Evolutionary conservation across 345 rosid species (phyloP).

Genomic region (Corchorus olitorius): DNA sequence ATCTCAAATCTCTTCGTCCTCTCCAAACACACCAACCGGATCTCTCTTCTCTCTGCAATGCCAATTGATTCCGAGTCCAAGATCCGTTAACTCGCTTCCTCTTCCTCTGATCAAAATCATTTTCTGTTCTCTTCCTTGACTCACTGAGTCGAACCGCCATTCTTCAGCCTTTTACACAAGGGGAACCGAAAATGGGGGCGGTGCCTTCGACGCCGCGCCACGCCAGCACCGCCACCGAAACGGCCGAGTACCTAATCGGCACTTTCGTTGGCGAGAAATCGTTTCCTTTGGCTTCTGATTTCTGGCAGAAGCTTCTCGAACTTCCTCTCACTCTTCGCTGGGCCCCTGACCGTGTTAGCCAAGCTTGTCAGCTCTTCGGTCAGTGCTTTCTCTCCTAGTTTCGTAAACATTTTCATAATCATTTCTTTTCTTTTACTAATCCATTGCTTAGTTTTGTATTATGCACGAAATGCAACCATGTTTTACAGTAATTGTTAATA

Average conservation of each 20-base stretch:
- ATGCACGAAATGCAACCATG: background rate
- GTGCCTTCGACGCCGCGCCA: slow-evolving; percentile 83
- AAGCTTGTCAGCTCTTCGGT: slow-evolving; percentile 83
- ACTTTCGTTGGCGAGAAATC: slow-evolving; percentile 95
- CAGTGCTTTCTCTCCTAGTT: slow-evolving; percentile 24
- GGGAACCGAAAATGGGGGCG: slow-evolving; percentile 61
- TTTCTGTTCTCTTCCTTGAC: background rate
- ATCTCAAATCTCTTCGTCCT: slow-evolving; percentile 14
- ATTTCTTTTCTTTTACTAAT: background rate
- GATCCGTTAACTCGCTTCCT: slow-evolving; percentile 37
- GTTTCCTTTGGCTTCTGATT: slow-evolving; percentile 80
- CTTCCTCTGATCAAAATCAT: slow-evolving; percentile 23
- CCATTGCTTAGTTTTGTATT: background rate
- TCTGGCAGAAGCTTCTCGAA: slow-evolving; percentile 92
- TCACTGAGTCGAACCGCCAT: slow-evolving; percentile 6
- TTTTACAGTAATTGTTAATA: background rate
- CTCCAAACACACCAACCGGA: slow-evolving; percentile 28
- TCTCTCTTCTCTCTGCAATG: slow-evolving; percentile 31
- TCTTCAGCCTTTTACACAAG: background rate
- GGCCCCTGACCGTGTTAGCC: slow-evolving; percentile 61
- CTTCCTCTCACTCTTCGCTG: slow-evolving; percentile 78
- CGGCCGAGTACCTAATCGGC: slow-evolving; percentile 73
- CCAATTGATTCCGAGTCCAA: slow-evolving; percentile 20
- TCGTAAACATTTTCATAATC: background rate
- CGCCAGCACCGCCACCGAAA: slow-evolving; percentile 41